These are phyloP conservation scores for Mallotus japonicus DNA, from an alignment of 441 rosid genomes.

Conservation along the genomic window DNA sequence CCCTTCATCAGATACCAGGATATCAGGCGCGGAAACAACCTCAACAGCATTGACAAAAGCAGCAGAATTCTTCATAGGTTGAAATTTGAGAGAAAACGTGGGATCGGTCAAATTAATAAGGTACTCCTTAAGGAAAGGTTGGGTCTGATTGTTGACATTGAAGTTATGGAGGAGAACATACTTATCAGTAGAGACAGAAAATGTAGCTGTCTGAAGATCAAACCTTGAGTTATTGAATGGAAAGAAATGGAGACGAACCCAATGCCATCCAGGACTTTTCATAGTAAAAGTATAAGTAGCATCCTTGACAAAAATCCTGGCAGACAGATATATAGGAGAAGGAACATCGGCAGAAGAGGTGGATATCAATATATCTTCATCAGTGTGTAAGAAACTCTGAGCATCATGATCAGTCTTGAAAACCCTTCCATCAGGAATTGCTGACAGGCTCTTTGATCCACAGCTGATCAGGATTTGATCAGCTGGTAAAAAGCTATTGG, in stretches of 20 bases:
- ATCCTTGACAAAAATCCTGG: constrained; percentile 58
- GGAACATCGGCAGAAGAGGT: constrained; percentile 51
- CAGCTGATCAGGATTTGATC: constrained; percentile 68
- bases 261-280: constrained; percentile 63
- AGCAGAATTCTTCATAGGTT: constrained; percentile 58
- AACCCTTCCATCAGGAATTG: constrained; percentile 56
- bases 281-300: constrained; percentile 54
- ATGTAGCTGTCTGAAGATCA: constrained; percentile 53
- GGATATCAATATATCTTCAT: constrained; percentile 50
- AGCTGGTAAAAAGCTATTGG: constrained; percentile 36
- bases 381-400: constrained; percentile 39
- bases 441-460: constrained; percentile 45
- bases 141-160: constrained; percentile 33
- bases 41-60: constrained; percentile 85
- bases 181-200: constrained; percentile 52
- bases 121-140: constrained; percentile 53
- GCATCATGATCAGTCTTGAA: constrained; percentile 67
- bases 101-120: constrained; percentile 51
- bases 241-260: constrained; percentile 74
- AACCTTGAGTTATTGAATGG: constrained; percentile 40
- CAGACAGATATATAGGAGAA: constrained; percentile 56
- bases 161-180: constrained; percentile 63
- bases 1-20: constrained; percentile 48
- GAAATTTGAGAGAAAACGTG: constrained; percentile 45
- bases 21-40: constrained; percentile 76